Evolutionary conservation across 768 basidiomycete species (phyloP).

Genomic region (Termitomyces sp.): DNA sequence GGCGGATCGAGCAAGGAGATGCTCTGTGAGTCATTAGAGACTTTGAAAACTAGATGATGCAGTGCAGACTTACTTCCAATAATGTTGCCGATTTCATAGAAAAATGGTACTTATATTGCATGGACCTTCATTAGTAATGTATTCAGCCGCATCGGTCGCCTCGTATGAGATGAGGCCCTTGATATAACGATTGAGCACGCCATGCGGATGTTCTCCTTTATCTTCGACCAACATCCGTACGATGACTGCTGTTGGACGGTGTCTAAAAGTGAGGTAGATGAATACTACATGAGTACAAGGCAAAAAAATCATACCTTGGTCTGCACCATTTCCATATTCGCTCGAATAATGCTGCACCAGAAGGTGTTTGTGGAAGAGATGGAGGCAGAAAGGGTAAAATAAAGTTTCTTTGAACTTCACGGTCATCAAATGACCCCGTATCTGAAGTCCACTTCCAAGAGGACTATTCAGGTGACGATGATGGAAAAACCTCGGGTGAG

Average conservation of each 20-base stretch:
- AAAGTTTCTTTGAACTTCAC: not conserved
- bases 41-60: not conserved
- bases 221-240: not conserved
- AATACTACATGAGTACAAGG: not conserved
- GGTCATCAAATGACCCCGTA: not conserved
- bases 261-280: not conserved
- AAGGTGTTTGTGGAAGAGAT: not conserved
- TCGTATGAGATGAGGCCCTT: not conserved
- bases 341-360: not conserved
- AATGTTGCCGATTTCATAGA: not conserved
- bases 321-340: constrained; percentile 4
- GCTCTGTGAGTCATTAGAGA: not conserved
- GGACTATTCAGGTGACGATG: not conserved
- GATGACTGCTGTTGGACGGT: not conserved
- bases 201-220: not conserved
- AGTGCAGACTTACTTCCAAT: not conserved
- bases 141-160: not conserved
- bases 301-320: not conserved
- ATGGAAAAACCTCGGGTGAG: not conserved
- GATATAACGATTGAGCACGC: not conserved
- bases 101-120: not conserved
- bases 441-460: constrained; percentile 1
- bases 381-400: constrained; percentile 1
- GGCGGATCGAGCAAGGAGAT: not conserved
- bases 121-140: not conserved